These are phyloP conservation scores for Komagataella pseudopastoris DNA, from an alignment of 805 yeast genomes.

Conservation along the genomic window DNA sequence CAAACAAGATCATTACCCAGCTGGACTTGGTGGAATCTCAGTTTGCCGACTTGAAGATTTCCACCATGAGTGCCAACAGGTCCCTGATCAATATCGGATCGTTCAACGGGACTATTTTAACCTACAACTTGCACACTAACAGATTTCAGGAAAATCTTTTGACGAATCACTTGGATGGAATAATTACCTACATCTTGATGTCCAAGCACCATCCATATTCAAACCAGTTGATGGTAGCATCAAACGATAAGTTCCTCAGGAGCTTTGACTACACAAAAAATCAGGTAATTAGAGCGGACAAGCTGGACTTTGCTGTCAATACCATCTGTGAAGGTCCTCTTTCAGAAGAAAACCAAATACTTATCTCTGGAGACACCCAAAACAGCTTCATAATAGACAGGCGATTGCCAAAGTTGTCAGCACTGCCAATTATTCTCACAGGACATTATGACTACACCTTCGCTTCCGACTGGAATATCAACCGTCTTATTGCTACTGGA, in stretches of 20 bases:
- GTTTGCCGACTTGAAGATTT: slow-evolving; percentile 20
- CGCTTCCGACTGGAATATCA: slow-evolving; percentile 45
- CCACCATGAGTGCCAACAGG: slow-evolving; percentile 31
- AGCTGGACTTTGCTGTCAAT: slow-evolving; percentile 35
- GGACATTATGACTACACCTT: slow-evolving; percentile 48
- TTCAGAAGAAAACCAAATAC: slow-evolving; percentile 19
- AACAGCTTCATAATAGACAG: slow-evolving; percentile 30
- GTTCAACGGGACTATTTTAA: slow-evolving; percentile 34
- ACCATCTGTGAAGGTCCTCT: slow-evolving; percentile 28
- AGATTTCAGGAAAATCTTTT: slow-evolving; percentile 22
- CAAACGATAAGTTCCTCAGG: slow-evolving; percentile 34
- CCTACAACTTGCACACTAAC: slow-evolving; percentile 19
- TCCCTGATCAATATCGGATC: slow-evolving; percentile 37
- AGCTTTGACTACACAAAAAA: slow-evolving; percentile 21
- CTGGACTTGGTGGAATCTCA: slow-evolving; percentile 18
- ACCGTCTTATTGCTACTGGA: slow-evolving; percentile 35
- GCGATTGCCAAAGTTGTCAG: slow-evolving; percentile 11
- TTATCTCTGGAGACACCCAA: slow-evolving; percentile 38
- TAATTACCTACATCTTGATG: slow-evolving; percentile 34
- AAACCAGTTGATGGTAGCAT: slow-evolving; percentile 26
- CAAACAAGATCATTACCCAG: slow-evolving; percentile 9
- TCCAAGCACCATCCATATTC: slow-evolving; percentile 11
- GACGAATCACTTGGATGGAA: slow-evolving; percentile 31
- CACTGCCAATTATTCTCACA: not conserved
- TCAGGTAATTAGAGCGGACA: slow-evolving; percentile 6